These are phyloP conservation scores for Thalassiosira hispida DNA, from an alignment of 352 stramenopile genomes.

Conservation along the genomic window DNA sequence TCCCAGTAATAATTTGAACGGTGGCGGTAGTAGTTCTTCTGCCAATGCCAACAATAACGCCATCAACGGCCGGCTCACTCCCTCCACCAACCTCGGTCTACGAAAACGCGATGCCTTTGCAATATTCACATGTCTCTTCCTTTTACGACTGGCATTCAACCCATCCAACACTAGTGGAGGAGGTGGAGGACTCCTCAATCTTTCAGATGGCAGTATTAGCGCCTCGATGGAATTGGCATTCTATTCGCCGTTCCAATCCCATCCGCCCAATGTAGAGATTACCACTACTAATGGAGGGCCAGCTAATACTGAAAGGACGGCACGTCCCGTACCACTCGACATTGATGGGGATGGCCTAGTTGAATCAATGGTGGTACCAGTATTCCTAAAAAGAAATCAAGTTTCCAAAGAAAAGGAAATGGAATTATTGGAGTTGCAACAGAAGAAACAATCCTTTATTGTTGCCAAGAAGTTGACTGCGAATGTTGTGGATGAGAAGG, in stretches of 20 bases:
- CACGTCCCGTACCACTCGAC: conserved; percentile 64
- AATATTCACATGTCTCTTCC: conserved; percentile 44
- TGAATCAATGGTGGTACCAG: conserved; percentile 69
- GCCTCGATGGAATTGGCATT: conserved; percentile 54
- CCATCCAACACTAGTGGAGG: neutral
- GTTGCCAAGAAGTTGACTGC: neutral
- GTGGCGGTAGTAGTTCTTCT: neutral
- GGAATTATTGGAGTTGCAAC: conserved; percentile 1
- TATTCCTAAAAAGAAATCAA: conserved; percentile 28
- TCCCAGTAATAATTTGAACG: neutral
- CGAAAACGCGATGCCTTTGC: conserved; percentile 46
- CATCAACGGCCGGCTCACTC: conserved; percentile 6
- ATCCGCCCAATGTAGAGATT: neutral
- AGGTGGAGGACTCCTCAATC: conserved; percentile 5
- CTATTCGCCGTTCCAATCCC: conserved; percentile 42
- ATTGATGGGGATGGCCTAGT: conserved; percentile 77
- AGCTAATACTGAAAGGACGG: conserved; percentile 14
- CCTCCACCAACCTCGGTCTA: conserved; percentile 16
- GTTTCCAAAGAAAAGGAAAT: conserved; percentile 25
- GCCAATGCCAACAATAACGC: neutral
- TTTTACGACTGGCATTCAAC: conserved; percentile 54
- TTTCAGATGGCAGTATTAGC: conserved; percentile 29
- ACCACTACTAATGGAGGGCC: neutral
- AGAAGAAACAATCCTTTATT: neutral
- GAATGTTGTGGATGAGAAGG: neutral